Evolutionary conservation across 2,329 filamentous ascomycete species (phyloP).

Genomic region (Neoscytalidium dimidiatum): DNA sequence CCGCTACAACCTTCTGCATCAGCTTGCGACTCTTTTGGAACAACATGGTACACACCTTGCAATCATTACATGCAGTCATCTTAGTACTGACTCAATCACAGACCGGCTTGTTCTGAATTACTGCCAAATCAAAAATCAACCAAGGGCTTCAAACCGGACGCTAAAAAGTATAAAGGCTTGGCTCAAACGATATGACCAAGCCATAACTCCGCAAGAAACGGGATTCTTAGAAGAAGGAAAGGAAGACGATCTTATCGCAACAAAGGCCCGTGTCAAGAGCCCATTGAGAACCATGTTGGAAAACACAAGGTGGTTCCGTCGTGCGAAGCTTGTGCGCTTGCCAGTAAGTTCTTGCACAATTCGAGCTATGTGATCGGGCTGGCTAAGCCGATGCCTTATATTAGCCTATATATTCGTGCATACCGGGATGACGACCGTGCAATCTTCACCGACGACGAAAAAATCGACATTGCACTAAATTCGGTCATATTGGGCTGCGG

Average conservation of each 20-base stretch:
- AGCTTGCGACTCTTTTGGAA: neutral
- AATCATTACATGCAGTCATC: neutral
- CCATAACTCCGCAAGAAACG: neutral
- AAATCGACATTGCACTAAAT: neutral
- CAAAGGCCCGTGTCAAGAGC: neutral
- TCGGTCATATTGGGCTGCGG: constrained; percentile 1
- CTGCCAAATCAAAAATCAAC: neutral
- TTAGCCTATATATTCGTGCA: neutral
- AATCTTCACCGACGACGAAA: neutral
- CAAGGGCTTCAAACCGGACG: neutral
- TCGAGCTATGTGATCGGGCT: too few species aligned
- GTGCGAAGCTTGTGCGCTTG: neutral
- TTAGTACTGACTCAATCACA: neutral
- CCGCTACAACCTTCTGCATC: neutral
- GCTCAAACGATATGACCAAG: neutral
- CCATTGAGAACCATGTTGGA: neutral
- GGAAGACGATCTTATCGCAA: neutral
- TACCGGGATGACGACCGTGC: neutral
- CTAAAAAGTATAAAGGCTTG: neutral
- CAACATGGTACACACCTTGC: neutral
- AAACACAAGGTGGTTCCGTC: neutral
- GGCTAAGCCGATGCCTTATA: too few species aligned
- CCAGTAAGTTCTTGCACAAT: neutral
- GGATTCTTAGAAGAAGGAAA: neutral
- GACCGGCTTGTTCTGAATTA: neutral